These are phyloP conservation scores for Vaccinium darrowii DNA, from an alignment of 148 eudicot genomes.

Conservation along the genomic window DNA sequence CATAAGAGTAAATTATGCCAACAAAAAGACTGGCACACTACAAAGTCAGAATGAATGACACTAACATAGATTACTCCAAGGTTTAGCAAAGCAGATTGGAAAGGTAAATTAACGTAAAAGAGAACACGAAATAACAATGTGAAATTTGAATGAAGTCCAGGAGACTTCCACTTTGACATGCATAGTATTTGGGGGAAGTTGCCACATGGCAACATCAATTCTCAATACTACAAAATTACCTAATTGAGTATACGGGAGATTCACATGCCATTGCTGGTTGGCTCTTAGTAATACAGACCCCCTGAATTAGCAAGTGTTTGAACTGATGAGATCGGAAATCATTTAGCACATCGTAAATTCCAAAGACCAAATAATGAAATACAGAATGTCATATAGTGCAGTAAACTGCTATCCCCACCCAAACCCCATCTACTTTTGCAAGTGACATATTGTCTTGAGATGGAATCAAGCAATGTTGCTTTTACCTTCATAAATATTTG, in stretches of 20 bases:
- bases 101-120: background rate
- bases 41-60: too few relatives aligned
- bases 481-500: background rate
- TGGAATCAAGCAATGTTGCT: background rate
- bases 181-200: background rate
- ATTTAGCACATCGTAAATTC: background rate
- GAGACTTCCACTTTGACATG: background rate
- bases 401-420: background rate
- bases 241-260: too few relatives aligned
- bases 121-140: background rate
- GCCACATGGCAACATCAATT: background rate
- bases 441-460: background rate
- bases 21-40: too few relatives aligned
- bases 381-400: background rate
- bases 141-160: background rate
- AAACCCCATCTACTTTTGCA: background rate
- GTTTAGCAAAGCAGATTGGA: background rate
- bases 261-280: too few relatives aligned
- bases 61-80: too few relatives aligned
- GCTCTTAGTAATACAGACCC: background rate
- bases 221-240: background rate
- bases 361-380: background rate
- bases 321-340: slow-evolving; percentile 28
- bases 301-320: slow-evolving; percentile 42
- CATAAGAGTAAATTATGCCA: too few relatives aligned